These are phyloP conservation scores for Theileria sp. DNA, from an alignment of 169 alveolate species.

Conservation along the genomic window DNA sequence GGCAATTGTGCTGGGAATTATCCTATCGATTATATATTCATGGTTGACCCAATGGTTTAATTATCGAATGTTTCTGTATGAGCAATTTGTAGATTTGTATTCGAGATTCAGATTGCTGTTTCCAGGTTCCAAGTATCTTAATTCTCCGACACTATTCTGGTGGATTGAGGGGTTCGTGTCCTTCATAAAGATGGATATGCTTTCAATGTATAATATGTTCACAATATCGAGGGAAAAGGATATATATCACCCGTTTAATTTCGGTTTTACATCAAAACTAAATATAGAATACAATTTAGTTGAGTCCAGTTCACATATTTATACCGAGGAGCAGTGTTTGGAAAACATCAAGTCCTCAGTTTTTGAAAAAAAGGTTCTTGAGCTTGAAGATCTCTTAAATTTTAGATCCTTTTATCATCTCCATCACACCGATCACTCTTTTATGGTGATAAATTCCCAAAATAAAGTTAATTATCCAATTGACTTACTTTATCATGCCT, in stretches of 20 bases:
- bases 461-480: not conserved
- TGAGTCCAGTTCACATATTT: conserved; percentile 8
- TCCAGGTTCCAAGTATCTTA: conserved; percentile 7
- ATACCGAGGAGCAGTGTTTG: conserved; percentile 19
- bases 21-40: conserved; percentile 34
- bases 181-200: conserved; percentile 21
- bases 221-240: not conserved
- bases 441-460: not conserved
- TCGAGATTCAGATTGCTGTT: conserved; percentile 23
- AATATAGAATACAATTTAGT: conserved; percentile 10
- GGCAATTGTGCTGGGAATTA: conserved; percentile 32
- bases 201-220: conserved; percentile 3
- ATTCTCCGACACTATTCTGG: conserved; percentile 19
- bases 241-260: conserved; percentile 13
- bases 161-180: conserved; percentile 45
- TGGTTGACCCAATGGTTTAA: conserved; percentile 62
- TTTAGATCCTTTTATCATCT: conserved; percentile 15
- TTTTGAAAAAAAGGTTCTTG: not conserved
- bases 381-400: not conserved
- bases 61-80: conserved; percentile 25
- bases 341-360: conserved; percentile 17
- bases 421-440: not conserved
- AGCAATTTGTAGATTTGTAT: conserved; percentile 34
- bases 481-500: conserved; percentile 15
- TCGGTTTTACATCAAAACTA: conserved; percentile 16